Percentiles rank a stretch among this genome's conserved stretches.
These are phyloP conservation scores for Serendipita sp. DNA, from an alignment of 768 basidiomycete species.

Conservation along the genomic window DNA sequence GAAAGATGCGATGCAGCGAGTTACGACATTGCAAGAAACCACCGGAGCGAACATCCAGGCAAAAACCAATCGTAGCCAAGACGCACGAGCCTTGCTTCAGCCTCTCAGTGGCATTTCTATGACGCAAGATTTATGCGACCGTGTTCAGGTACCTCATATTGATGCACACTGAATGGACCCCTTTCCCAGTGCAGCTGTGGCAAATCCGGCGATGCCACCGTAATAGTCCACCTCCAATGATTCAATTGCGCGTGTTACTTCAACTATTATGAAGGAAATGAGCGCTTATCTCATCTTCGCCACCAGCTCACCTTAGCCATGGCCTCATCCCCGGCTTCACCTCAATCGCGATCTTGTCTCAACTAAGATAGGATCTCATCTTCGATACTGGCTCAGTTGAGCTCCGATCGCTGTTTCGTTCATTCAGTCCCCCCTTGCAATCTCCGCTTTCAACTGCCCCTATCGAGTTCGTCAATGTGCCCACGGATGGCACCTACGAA, in stretches of 20 bases:
- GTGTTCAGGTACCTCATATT: background rate
- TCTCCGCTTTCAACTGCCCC: too few relatives aligned
- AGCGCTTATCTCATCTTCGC: background rate
- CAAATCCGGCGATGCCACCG: too few relatives aligned
- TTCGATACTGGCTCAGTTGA: background rate
- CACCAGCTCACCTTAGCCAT: background rate
- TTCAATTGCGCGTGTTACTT: too few relatives aligned
- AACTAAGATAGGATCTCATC: background rate
- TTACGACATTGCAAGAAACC: background rate
- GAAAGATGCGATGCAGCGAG: slow-evolving; percentile 1
- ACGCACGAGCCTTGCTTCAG: too few relatives aligned
- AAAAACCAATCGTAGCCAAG: too few relatives aligned
- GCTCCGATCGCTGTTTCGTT: background rate
- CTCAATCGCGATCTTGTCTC: background rate
- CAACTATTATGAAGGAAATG: background rate
- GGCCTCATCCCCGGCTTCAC: background rate
- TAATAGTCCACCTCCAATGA: too few relatives aligned
- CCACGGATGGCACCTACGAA: too few relatives aligned
- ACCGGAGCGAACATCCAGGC: too few relatives aligned
- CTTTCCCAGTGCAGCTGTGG: background rate
- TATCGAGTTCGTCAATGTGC: too few relatives aligned
- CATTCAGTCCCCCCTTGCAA: background rate
- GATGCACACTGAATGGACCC: background rate
- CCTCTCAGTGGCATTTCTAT: too few relatives aligned
- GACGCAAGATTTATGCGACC: too few relatives aligned